Base-by-base conservation (phyloP, 2,329 filamentous ascomycete genomes). In the Cyphellophora europaea region DNA sequence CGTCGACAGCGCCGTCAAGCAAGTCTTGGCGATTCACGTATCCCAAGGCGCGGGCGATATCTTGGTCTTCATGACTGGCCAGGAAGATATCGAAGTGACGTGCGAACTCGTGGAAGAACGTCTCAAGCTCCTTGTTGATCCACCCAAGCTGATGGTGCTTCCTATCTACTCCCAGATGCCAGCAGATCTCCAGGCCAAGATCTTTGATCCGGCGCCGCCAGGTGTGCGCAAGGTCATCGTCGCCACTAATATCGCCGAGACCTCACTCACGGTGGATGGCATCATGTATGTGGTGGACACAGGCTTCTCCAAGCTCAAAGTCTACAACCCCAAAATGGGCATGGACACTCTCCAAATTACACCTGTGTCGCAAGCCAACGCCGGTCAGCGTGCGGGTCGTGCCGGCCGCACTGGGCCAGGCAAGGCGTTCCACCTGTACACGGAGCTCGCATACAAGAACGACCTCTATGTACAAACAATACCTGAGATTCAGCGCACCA, bases 141-240 rank as follows among this genome's bases (percentile, higher is more conserved):
- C 91, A 1, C 88, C 91, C 2, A 89, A 94, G 54, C 74, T 98
- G 39, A 89, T 84, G 54, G 93, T 98, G 36, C 63, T 98, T 17
- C 93, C 93, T 0, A 96, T 98, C 36, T 98, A 98, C 74, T 95
- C 87, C 70, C 91, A 98, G 59, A 95, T 98, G 91, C 93, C 91
- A 2, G 91, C 91, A 19, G 93, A 98, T 57, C 66, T 98, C 21
- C 93, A 98, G 59, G 86, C 91, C 40, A 89, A 89, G 55, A 94
- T 96, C 46, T 98, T 98, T 51, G 86, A 94, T 50, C 87, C 88
- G 0, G 93, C 89, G 0, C 89, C 91, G 0, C 75, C 81, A 0
- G 80, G 80, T 12, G 80, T 83, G 0, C 74, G 91, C 17, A 98
- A 96, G 55, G 86, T 96, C 0, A 86, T 98, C 0, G 63, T 96